A percentile compares a stretch with the other conserved stretches of the same genome.
Evolutionary conservation across 2,329 filamentous ascomycete species (phyloP).

Genomic region (Xylariaceae sp.): DNA sequence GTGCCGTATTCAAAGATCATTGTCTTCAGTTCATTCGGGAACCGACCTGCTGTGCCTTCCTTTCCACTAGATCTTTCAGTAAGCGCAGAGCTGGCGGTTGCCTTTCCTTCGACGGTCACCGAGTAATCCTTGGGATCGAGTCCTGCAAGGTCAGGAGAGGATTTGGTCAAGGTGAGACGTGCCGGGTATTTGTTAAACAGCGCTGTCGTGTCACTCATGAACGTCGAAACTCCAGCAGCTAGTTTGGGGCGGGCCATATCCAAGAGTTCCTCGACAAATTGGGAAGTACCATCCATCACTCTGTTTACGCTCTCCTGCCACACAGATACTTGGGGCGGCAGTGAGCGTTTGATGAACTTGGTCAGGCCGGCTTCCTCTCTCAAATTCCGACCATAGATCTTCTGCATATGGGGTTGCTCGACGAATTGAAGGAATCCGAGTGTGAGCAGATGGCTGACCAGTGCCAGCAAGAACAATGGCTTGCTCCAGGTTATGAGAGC

Average conservation of each 20-base stretch:
- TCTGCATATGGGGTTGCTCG: conserved; percentile 96
- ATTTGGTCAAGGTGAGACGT: conserved; percentile 71
- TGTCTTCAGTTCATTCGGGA: conserved; percentile 64
- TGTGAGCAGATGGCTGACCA: conserved; percentile 78
- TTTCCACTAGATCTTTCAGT: conserved; percentile 60
- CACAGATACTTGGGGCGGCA: conserved; percentile 75
- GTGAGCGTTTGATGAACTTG: conserved; percentile 78
- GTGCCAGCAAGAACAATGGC: conserved; percentile 76
- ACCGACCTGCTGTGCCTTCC: conserved; percentile 63
- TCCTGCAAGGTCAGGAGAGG: conserved; percentile 73
- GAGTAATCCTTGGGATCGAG: conserved; percentile 75
- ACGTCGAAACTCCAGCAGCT: conserved; percentile 74
- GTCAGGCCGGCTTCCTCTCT: conserved; percentile 84
- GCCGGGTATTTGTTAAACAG: conserved; percentile 87
- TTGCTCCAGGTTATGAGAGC: conserved; percentile 89
- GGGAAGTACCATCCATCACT: conserved; percentile 76
- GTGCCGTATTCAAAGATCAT: conserved; percentile 81
- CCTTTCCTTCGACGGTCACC: conserved; percentile 63
- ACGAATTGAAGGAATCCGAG: conserved; percentile 86
- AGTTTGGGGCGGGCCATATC: conserved; percentile 81
- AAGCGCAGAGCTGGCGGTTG: conserved; percentile 40
- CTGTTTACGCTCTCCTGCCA: conserved; percentile 83
- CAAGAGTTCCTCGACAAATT: conserved; percentile 86
- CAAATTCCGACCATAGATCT: conserved; percentile 80
- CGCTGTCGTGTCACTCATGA: conserved; percentile 80